A percentile compares a stretch with the other conserved stretches of the same genome.
These are phyloP conservation scores for Alternaria sp. DNA, from an alignment of 2,329 filamentous ascomycete genomes.

Conservation along the genomic window DNA sequence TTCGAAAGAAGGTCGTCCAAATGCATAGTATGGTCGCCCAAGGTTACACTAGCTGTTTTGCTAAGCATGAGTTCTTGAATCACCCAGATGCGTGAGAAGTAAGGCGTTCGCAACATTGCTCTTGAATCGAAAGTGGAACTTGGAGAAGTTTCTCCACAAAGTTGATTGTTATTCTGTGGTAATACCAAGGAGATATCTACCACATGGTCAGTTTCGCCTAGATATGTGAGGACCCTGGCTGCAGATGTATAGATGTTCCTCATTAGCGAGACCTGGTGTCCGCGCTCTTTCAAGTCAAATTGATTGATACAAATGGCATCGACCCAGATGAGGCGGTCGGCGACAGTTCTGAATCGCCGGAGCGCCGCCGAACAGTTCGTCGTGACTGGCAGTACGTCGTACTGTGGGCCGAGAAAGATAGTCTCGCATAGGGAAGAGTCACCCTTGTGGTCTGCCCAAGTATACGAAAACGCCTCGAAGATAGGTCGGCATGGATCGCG, in stretches of 20 bases:
- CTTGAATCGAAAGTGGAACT: too few relatives aligned
- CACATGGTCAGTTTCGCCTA: too few relatives aligned
- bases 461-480: neutral
- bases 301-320: neutral
- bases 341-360: neutral
- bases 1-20: too few relatives aligned
- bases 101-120: neutral
- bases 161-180: too few relatives aligned
- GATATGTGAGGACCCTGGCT: neutral
- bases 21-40: too few relatives aligned
- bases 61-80: neutral
- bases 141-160: rapidly evolving
- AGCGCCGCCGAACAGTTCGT: too few relatives aligned
- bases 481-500: neutral
- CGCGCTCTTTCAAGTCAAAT: neutral
- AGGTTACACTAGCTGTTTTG: neutral
- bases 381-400: too few relatives aligned
- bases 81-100: neutral
- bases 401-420: too few relatives aligned
- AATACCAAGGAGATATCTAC: too few relatives aligned
- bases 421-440: too few relatives aligned
- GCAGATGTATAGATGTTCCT: neutral
- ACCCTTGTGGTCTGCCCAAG: too few relatives aligned
- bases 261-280: neutral
- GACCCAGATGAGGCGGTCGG: neutral